Percentiles rank a stretch among this genome's conserved stretches.
Evolutionary conservation across 345 rosid species (phyloP).

Genomic region (Melastoma malabathricum): DNA sequence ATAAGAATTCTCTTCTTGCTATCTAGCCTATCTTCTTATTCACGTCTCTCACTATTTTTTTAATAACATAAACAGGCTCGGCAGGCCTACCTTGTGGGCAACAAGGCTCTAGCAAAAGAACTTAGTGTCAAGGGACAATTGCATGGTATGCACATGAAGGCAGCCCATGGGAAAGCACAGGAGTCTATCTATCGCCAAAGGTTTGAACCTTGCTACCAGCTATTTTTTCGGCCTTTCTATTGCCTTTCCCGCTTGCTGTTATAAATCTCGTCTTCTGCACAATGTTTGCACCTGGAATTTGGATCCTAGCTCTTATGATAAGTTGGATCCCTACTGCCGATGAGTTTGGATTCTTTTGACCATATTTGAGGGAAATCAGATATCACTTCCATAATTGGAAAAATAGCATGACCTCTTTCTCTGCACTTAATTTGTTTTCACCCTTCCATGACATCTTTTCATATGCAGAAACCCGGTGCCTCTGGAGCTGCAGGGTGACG

Average conservation of each 20-base stretch:
- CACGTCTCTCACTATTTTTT: not conserved
- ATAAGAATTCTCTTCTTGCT: not conserved
- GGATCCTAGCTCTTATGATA: too few relatives aligned
- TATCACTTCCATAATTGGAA: too few relatives aligned
- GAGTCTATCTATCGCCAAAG: constrained; percentile 89
- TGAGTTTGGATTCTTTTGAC: too few relatives aligned
- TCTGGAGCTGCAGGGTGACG: constrained; percentile 38
- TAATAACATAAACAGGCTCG: constrained; percentile 50
- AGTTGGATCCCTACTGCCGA: too few relatives aligned
- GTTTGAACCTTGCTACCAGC: constrained; percentile 28
- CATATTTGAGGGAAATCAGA: too few relatives aligned
- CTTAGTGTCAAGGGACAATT: constrained; percentile 84
- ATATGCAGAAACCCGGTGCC: constrained; percentile 60
- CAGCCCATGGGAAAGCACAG: constrained; percentile 92
- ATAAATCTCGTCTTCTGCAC: too few relatives aligned
- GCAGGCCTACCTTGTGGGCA: constrained; percentile 80
- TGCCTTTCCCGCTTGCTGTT: too few relatives aligned
- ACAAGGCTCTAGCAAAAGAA: constrained; percentile 89
- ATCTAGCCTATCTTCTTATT: not conserved
- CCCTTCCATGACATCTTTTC: not conserved
- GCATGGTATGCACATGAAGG: constrained; percentile 89
- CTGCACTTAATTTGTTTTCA: too few relatives aligned
- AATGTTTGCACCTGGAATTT: too few relatives aligned
- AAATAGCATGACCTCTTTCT: too few relatives aligned
- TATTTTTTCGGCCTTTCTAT: not conserved